phyloP scores from a whole-genome alignment of 176 grass and related monocot genomes.

The Cocos nucifera region DNA sequence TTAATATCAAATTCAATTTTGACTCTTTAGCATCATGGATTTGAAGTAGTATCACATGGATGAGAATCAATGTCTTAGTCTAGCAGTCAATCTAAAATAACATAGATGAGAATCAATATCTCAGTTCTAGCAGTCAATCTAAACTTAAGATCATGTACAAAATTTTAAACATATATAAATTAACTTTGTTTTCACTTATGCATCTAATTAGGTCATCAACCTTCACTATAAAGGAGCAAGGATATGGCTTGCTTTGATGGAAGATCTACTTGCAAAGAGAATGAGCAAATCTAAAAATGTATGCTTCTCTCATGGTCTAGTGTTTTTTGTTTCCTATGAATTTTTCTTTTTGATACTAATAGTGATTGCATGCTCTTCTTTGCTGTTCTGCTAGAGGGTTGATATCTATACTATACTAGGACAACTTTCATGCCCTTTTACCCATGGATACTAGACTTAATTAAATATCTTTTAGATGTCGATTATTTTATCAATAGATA shows the following conservation, averaged over 20 bases:
- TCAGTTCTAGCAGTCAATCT: too few relatives aligned
- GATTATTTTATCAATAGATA: conserved; percentile 81
- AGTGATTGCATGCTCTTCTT: conserved; percentile 59
- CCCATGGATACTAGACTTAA: conserved; percentile 55
- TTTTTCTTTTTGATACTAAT: too few relatives aligned
- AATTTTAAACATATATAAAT: neutral
- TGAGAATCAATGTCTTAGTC: too few relatives aligned
- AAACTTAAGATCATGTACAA: neutral
- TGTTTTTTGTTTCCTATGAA: neutral
- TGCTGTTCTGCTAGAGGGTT: conserved; percentile 88
- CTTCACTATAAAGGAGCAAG: conserved; percentile 67
- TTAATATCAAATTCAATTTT: too few relatives aligned
- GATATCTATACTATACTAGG: conserved; percentile 73
- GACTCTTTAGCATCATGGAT: too few relatives aligned
- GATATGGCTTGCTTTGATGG: conserved; percentile 66
- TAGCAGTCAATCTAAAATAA: too few relatives aligned
- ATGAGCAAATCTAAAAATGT: conserved; percentile 71
- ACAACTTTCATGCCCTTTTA: conserved; percentile 52
- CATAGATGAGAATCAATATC: too few relatives aligned
- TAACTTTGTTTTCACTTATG: conserved; percentile 5
- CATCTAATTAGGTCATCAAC: conserved; percentile 35
- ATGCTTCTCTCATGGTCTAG: conserved; percentile 8
- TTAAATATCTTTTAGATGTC: conserved; percentile 84
- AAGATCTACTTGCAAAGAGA: conserved; percentile 62
- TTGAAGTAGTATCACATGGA: too few relatives aligned